Percentiles rank a stretch among this genome's conserved stretches.
Evolutionary conservation across 768 basidiomycete species (phyloP).

Genomic region (Psilocybe cubensis): DNA sequence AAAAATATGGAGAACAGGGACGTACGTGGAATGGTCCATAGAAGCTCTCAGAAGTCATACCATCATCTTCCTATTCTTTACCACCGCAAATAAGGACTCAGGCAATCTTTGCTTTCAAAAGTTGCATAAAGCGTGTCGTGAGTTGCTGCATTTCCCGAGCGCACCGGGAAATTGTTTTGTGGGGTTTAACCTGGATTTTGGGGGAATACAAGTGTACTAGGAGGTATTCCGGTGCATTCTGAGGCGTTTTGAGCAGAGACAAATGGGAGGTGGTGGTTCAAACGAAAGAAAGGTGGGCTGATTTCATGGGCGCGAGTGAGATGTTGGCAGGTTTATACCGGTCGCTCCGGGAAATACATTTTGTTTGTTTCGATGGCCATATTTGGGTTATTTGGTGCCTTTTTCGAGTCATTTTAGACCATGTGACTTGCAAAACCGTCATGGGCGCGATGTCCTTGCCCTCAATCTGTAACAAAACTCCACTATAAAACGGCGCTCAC

Average conservation of each 20-base stretch:
- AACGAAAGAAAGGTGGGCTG: constrained; percentile 22
- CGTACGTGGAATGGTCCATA: not conserved
- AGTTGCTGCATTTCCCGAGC: constrained; percentile 24
- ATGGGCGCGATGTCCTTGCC: constrained; percentile 19
- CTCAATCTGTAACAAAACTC: constrained; percentile 4
- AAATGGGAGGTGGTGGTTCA: constrained; percentile 20
- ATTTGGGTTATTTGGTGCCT: constrained; percentile 14
- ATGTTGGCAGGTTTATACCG: constrained; percentile 41
- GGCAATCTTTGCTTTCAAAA: not conserved
- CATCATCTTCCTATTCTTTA: not conserved
- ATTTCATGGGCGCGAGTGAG: constrained; percentile 33
- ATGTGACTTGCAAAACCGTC: constrained; percentile 13
- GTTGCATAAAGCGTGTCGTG: constrained; percentile 2
- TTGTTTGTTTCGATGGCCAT: constrained; percentile 18
- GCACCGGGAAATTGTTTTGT: constrained; percentile 26
- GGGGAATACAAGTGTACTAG: not conserved
- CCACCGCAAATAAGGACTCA: not conserved
- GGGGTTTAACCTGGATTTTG: not conserved
- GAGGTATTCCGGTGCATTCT: not conserved
- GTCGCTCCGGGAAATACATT: constrained; percentile 36
- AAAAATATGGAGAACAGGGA: not conserved
- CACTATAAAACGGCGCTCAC: constrained; percentile 14
- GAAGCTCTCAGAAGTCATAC: not conserved
- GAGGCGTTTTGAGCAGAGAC: not conserved
- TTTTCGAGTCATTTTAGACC: not conserved